Conservation (phyloP, 306 rosid genomes). For the Dicorynia guianensis region DNA sequence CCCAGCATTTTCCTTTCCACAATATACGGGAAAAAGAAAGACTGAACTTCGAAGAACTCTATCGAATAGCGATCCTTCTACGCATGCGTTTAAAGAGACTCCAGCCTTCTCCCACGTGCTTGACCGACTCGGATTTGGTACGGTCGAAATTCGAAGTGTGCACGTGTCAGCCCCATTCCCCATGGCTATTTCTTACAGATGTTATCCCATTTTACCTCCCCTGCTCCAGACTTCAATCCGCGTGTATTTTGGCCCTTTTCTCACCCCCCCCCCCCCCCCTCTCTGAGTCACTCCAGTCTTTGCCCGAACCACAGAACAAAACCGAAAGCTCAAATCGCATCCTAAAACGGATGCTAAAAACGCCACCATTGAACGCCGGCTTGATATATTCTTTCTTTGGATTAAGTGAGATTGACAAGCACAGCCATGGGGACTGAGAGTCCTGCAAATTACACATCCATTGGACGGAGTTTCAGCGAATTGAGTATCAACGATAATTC, state of each 20-base stretch:
- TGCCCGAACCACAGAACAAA: not conserved
- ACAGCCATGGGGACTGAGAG: conserved; percentile 62
- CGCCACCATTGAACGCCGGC: too few relatives aligned
- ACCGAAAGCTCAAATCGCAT: conserved; percentile 14
- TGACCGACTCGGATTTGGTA: conserved; percentile 38
- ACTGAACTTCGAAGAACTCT: not conserved
- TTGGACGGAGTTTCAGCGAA: conserved; percentile 68
- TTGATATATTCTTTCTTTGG: too few relatives aligned
- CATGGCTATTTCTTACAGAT: conserved; percentile 38
- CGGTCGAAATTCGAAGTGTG: conserved; percentile 22
- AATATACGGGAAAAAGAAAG: too few relatives aligned
- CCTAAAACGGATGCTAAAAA: not conserved
- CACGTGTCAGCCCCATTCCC: conserved; percentile 64
- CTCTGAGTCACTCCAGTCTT: not conserved
- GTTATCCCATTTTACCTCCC: conserved; percentile 38
- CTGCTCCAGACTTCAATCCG: too few relatives aligned
- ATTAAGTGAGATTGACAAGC: not conserved
- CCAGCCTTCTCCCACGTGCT: conserved; percentile 62
- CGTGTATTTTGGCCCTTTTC: conserved; percentile 16
- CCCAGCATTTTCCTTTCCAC: too few relatives aligned
- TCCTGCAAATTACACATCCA: conserved; percentile 46
- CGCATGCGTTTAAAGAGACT: conserved; percentile 69
- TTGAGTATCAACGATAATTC: conserved; percentile 62
- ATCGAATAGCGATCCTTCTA: conserved; percentile 52
- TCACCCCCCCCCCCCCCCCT: conserved; percentile 1